Base-by-base conservation (phyloP, 2,329 filamentous ascomycete species). In the Claviceps lovelessii region DNA sequence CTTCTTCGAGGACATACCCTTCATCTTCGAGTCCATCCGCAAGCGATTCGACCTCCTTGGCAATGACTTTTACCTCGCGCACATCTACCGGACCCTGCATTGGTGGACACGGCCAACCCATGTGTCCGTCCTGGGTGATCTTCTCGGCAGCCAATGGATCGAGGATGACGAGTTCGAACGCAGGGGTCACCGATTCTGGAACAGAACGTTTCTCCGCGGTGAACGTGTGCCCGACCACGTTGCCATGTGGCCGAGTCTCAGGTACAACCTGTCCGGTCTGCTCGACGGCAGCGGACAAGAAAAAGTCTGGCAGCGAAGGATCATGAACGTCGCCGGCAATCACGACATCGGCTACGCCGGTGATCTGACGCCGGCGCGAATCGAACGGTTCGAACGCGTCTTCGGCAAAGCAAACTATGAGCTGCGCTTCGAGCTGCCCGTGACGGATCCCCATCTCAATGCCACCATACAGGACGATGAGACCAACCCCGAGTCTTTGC, bases 331-430 rank as follows among this genome's bases (percentile, higher is more conserved):
- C 31, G 90, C 84, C 0, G 93, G 93, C 1, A 98, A 98, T 65
- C 93, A 98, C 66, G 93, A 98, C 68, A 84, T 98, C 64, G 93
- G 93, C 39, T 98, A 98, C 67, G 89, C 90, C 0, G 93, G 93
- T 3, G 93, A 98, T 68, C 77, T 97, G 58, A 89, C 85, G 45
- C 72, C 77, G n/a, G 76, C 81, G 58, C 81, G 90, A 4, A 75
- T 96, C 54, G 74, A 80, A 33, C 80, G 93, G 1, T 98, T 97
- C 65, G 90, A 95, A 70, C 76, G 78, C 28, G 79, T 80, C 1
- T 98, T 95, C 72, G 93, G 93, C 55, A 87, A 83, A 59, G 82
- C 87, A 19, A 95, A 97, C 67, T 98, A 95, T 77, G 90, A 95
- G 64, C 77, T 95, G 11, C 80, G 84, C 39, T 97, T 81, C 65